Evolutionary conservation across 106 monocot species (phyloP).

Genomic region (Cymbidium sinense): DNA sequence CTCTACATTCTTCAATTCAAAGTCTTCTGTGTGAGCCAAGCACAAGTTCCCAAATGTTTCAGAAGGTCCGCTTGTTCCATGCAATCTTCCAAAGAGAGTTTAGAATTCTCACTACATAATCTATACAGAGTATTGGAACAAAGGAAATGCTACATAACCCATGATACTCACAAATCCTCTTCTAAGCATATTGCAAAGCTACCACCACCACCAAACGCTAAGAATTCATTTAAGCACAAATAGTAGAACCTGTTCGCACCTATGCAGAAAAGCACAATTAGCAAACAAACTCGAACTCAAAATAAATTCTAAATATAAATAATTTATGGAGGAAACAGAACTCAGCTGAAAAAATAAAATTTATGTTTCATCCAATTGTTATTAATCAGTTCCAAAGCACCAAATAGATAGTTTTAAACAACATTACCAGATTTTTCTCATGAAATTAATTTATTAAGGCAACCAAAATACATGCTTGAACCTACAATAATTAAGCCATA

Average conservation of each 20-base stretch:
- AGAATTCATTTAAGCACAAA: conserved; percentile 68
- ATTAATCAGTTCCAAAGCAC: too few species aligned
- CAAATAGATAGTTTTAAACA: too few species aligned
- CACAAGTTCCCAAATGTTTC: conserved; percentile 92
- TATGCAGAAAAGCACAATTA: conserved; percentile 23
- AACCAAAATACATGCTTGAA: too few species aligned
- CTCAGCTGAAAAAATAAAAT: too few species aligned
- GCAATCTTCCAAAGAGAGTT: conserved; percentile 43
- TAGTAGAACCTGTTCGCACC: conserved; percentile 93
- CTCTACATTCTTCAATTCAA: conserved; percentile 96
- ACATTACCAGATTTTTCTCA: too few species aligned
- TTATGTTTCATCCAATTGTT: too few species aligned
- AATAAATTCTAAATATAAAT: too few species aligned
- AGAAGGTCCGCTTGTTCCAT: conserved; percentile 75
- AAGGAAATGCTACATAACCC: not conserved
- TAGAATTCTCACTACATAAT: not conserved
- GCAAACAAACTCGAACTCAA: not conserved
- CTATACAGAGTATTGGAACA: not conserved
- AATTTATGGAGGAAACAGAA: too few species aligned
- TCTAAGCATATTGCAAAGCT: conserved; percentile 75
- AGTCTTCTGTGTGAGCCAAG: conserved; percentile 75
- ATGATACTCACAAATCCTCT: conserved; percentile 80
- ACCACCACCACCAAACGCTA: conserved; percentile 92
- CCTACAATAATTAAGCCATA: too few species aligned
- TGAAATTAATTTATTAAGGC: too few species aligned